Base-by-base conservation (phyloP, 2,329 filamentous ascomycete genomes). In the Fusarium veterinarium region DNA sequence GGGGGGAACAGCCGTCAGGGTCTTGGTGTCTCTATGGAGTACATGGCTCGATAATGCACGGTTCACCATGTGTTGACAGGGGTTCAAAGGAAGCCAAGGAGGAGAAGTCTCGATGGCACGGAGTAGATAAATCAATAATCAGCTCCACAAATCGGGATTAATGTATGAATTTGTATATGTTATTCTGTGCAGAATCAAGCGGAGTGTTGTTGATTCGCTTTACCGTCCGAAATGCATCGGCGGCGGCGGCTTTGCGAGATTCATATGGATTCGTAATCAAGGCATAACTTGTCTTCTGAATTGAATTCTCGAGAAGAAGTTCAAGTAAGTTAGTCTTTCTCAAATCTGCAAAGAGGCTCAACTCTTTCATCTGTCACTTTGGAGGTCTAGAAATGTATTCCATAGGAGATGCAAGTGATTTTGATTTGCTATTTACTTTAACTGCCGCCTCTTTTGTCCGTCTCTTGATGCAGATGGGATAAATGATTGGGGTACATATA, bases 21-120 rank as follows among this genome's bases (percentile, higher is more conserved):
- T 56, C 63, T 58, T 52, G 30, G 51, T 48, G 51, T 51, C 33
- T 53, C 16, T 17, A 31, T 10, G 45, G 44, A 23, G 30, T 49
- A 37, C 48, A 61, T 76, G 70, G 72, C 67, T 75, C 60, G 62
- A 71, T 66, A 63, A 61, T 56, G 64, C 53, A 67, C 38, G 44
- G 68, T 46, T 56, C 53, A 58, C 30, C 25, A 61, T 66, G 41
- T 41, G 45, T 51, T 19, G 57, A 60, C 60, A 65, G 57, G 60
- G 67, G 52, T 64, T 41, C 40, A 53, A 58, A 52, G 40, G 45
- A 69, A 48, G 52, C 48, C 46, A 56, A 63, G 49, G 52, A 58
- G 38, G 48, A 55, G 41, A 58, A 70, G 60, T 33, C 45, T 62
- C 45, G 38, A 45, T 46, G 48, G 48, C 20, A 61, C 25, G 41